A percentile compares a stretch with the other conserved stretches of the same genome.
Evolutionary conservation across 2,329 filamentous ascomycete genomes (phyloP).

Genomic region (Zasmidium citrigriseum): DNA sequence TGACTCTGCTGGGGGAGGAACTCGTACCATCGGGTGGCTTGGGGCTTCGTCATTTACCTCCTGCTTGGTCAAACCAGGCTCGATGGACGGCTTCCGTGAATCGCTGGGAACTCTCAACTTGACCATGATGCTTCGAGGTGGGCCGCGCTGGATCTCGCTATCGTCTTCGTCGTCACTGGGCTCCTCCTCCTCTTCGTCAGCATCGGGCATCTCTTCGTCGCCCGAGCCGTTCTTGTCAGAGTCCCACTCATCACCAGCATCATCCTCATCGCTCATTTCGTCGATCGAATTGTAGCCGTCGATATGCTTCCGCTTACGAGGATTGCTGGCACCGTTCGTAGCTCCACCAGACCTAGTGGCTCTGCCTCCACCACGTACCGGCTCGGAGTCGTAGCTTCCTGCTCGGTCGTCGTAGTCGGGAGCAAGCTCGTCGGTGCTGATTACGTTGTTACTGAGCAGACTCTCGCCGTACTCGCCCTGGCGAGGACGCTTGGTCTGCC

Average conservation of each 20-base stretch:
- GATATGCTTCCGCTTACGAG: constrained; percentile 50
- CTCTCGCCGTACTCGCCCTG: constrained; percentile 64
- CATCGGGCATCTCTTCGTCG: constrained; percentile 48
- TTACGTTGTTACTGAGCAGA: constrained; percentile 57
- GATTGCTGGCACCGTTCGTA: constrained; percentile 32
- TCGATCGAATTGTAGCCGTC: constrained; percentile 61
- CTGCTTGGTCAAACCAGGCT: neutral
- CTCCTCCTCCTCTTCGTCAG: constrained; percentile 53
- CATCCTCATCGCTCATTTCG: constrained; percentile 65
- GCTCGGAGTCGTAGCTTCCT: constrained; percentile 49
- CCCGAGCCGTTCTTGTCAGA: constrained; percentile 70
- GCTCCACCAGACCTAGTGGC: constrained; percentile 31
- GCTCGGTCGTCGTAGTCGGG: constrained; percentile 36
- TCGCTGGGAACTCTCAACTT: constrained; percentile 55
- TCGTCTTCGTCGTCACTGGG: constrained; percentile 44
- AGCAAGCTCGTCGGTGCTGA: constrained; percentile 38
- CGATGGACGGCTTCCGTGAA: neutral
- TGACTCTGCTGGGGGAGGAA: neutral
- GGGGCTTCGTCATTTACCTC: neutral
- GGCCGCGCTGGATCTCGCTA: constrained; percentile 31
- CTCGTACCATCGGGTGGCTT: neutral
- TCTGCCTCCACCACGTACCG: constrained; percentile 43
- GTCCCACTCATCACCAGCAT: constrained; percentile 67
- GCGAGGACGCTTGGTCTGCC: constrained; percentile 72
- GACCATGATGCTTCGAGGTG: constrained; percentile 64